Percentiles rank a stretch among this genome's conserved stretches.
Evolutionary conservation across 176 grass and related monocot species (phyloP).

Genomic region (Tuctoria greenei): DNA sequence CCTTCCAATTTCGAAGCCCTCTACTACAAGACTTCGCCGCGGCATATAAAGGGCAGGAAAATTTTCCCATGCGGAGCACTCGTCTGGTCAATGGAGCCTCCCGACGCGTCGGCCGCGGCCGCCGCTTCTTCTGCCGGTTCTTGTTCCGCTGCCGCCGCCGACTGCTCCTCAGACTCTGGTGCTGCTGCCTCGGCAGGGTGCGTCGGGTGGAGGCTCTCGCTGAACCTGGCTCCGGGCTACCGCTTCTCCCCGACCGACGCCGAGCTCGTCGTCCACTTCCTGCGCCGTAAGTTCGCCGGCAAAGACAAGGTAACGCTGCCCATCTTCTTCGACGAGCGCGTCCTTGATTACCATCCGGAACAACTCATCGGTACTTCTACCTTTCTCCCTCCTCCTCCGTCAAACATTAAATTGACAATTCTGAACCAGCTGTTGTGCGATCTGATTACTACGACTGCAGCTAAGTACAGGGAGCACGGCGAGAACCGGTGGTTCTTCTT

Average conservation of each 20-base stretch:
- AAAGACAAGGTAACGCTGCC: neutral
- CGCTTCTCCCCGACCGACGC: slow-evolving; percentile 19
- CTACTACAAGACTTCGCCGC: too few relatives aligned
- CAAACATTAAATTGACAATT: too few relatives aligned
- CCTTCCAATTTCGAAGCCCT: too few relatives aligned
- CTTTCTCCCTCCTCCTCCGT: too few relatives aligned
- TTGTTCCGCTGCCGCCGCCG: too few relatives aligned
- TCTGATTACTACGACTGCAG: too few relatives aligned
- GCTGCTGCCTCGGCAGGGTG: too few relatives aligned
- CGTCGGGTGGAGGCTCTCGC: neutral
- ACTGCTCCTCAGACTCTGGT: too few relatives aligned
- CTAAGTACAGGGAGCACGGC: neutral
- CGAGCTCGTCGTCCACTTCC: slow-evolving; percentile 30
- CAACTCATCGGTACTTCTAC: too few relatives aligned
- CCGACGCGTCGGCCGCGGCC: too few relatives aligned
- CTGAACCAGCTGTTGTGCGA: too few relatives aligned
- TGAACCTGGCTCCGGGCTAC: neutral
- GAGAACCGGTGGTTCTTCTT: slow-evolving; percentile 42
- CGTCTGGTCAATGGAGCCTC: neutral
- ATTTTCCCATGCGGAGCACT: neutral
- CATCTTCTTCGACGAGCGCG: neutral
- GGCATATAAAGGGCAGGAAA: neutral
- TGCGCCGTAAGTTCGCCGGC: slow-evolving; percentile 11
- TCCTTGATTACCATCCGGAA: neutral
- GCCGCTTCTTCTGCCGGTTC: neutral